A percentile compares a stretch with the other conserved stretches of the same genome.
Conservation (phyloP, 2,329 filamentous ascomycete genomes). For the Cercospora citrullina region DNA sequence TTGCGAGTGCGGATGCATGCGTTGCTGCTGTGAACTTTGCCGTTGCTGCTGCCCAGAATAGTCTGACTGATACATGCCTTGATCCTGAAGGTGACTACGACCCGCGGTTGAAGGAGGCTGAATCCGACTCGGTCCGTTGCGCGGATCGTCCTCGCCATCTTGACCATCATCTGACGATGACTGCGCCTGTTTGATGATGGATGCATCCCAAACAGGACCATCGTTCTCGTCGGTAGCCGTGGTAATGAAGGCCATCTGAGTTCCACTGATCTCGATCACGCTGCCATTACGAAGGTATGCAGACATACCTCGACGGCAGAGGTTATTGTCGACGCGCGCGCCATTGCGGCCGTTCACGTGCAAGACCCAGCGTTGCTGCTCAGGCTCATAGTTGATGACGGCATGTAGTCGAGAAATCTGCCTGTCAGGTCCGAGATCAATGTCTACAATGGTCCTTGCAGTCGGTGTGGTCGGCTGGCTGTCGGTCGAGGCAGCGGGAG, state of each 20-base stretch:
- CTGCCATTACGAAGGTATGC: constrained; percentile 77
- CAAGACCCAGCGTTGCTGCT: constrained; percentile 70
- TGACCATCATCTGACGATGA: constrained; percentile 46
- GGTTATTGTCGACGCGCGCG: constrained; percentile 74
- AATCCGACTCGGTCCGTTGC: constrained; percentile 19
- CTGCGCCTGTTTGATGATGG: constrained; percentile 41
- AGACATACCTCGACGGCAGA: constrained; percentile 66
- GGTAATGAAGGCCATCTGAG: constrained; percentile 99
- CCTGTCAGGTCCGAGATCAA: constrained; percentile 68
- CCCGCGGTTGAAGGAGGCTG: constrained; percentile 15
- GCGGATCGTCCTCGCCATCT: constrained; percentile 39
- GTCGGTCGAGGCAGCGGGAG: constrained; percentile 8
- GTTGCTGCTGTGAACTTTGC: constrained; percentile 26
- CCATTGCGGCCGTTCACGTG: constrained; percentile 89
- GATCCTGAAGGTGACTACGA: constrained; percentile 27
- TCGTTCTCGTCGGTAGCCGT: constrained; percentile 73
- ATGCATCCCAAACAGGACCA: constrained; percentile 59
- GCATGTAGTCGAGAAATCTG: constrained; percentile 54
- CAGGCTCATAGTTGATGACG: constrained; percentile 49
- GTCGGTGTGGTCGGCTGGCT: constrained; percentile 33
- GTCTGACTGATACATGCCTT: constrained; percentile 30
- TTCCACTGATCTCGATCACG: constrained; percentile 85
- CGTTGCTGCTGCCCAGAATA: constrained; percentile 30
- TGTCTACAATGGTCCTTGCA: constrained; percentile 63
- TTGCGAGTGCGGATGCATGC: constrained; percentile 42